Base-by-base conservation (phyloP, 805 yeast species). In the Candida loeiensis region DNA sequence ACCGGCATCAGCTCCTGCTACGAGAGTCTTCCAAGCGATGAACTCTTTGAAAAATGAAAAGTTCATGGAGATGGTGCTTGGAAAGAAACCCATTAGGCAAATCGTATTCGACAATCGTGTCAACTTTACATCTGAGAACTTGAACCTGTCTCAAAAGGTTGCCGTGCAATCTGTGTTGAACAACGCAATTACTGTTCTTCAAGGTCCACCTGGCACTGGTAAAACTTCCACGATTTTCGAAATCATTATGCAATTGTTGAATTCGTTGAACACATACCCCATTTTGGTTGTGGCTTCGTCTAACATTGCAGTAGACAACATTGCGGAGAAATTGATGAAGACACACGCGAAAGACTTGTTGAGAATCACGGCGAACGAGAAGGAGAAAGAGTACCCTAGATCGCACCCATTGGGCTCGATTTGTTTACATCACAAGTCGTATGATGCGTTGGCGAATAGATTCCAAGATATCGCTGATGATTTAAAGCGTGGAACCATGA, bases 241-340 rank as follows among this genome's bases (percentile, higher is more conserved):
- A 43, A 61, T 68, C 49, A 63, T 78, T 42, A 51, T 79, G 31
- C 81, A 80, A 50, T 64, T 80, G 42, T 62, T 81, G 40, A 73
- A 70, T 31, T 76, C 75, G 34, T 66, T 77, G 47, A 67, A 74
- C 50, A 69, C 79, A 2, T 77, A 69, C 49, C 88, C 88, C 1
- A 78, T 82, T 30, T 61, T 82, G 41, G 86, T 82, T 40, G 86
- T 80, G 36, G 88, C 90, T 1, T 85, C 87, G 2, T 80, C 87
- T 1, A 82, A 82, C 50, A 77, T 82, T 51, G 89, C 89, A 2
- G 80, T 82, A 50, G 88, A 82, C 55, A 82, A 82, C 47, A 80
- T 82, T 56, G 88, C 88, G 1, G 88, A 82, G 47, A 81, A 82
- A 52, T 62, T 82, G 43, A 55, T 80, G 52, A 62, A 61, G 8